Evolutionary conservation across 495 filamentous ascomycete species (phyloP).

Genomic region (Penicillium canariense): DNA sequence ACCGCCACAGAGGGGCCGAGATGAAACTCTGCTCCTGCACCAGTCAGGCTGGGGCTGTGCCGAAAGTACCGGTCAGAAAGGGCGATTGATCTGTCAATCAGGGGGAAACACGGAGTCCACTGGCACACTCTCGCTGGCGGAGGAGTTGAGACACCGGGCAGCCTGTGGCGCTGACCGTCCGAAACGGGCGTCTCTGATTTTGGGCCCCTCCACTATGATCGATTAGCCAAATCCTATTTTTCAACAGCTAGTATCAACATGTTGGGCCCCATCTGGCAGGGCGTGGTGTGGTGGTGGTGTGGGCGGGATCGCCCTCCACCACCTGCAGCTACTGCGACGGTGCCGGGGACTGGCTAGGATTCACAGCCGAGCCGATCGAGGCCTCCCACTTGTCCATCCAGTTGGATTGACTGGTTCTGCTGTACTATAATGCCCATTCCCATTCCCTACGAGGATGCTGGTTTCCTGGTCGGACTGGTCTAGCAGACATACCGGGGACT

Average conservation of each 20-base stretch:
- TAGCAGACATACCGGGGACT: not conserved
- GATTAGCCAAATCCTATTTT: not conserved
- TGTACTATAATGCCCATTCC: not conserved
- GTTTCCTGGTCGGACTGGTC: not conserved
- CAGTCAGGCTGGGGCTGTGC: not conserved
- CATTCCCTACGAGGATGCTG: too few species aligned
- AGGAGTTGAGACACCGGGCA: not conserved
- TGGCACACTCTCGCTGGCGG: not conserved
- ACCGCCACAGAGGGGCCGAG: constrained; percentile 29
- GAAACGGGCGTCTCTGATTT: not conserved
- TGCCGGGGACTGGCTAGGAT: constrained; percentile 12
- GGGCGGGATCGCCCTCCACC: constrained; percentile 1
- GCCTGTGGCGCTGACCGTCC: constrained; percentile 4
- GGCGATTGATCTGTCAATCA: constrained; percentile 18
- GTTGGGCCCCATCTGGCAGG: not conserved
- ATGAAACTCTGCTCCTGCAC: not conserved
- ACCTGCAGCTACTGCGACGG: constrained; percentile 13
- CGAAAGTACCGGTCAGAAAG: constrained; percentile 1
- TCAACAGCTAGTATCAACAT: too few species aligned
- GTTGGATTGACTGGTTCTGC: not conserved
- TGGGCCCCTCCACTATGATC: not conserved
- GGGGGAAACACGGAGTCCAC: constrained; percentile 4
- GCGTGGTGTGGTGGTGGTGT: not conserved
- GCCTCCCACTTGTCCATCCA: not conserved
- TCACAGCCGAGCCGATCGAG: constrained; percentile 17